Evolutionary conservation across 176 grass and related monocot genomes (phyloP).

Genomic region (Ananas comosus): DNA sequence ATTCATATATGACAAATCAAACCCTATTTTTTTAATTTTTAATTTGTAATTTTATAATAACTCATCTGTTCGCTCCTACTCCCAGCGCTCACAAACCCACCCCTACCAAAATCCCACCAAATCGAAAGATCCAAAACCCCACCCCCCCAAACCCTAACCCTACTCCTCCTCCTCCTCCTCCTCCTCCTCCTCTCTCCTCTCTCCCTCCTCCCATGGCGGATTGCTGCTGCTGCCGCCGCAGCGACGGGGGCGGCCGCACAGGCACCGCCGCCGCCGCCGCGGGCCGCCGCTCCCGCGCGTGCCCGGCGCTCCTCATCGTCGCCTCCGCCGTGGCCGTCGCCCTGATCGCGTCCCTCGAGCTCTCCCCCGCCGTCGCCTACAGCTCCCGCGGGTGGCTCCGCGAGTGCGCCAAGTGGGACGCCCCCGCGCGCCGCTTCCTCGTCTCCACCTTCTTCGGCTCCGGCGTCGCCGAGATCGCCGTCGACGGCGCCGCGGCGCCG

Average conservation of each 20-base stretch:
- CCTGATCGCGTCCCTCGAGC: conserved; percentile 58
- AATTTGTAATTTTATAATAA: neutral
- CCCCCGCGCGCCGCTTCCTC: conserved; percentile 44
- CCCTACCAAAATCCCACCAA: conserved; percentile 24
- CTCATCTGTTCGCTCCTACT: neutral
- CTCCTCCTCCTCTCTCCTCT: neutral
- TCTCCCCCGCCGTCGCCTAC: conserved; percentile 39
- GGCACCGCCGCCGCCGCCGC: neutral
- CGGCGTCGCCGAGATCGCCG: conserved; percentile 42
- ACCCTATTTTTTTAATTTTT: neutral
- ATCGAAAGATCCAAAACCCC: neutral
- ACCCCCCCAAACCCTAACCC: neutral
- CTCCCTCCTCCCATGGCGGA: conserved; percentile 40
- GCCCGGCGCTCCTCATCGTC: conserved; percentile 35
- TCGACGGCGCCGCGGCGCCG: neutral
- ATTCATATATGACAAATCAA: too few relatives aligned
- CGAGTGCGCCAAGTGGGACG: conserved; percentile 97
- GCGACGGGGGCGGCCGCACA: neutral
- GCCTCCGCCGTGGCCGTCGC: conserved; percentile 31
- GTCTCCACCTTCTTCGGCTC: conserved; percentile 47
- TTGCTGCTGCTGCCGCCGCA: conserved; percentile 25
- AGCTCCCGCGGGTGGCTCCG: conserved; percentile 46
- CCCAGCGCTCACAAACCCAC: neutral
- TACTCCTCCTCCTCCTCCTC: neutral
- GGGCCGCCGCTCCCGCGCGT: conserved; percentile 6